Base-by-base conservation (phyloP, 1,284 basidiomycete genomes). In the Schizophyllum amplum region DNA sequence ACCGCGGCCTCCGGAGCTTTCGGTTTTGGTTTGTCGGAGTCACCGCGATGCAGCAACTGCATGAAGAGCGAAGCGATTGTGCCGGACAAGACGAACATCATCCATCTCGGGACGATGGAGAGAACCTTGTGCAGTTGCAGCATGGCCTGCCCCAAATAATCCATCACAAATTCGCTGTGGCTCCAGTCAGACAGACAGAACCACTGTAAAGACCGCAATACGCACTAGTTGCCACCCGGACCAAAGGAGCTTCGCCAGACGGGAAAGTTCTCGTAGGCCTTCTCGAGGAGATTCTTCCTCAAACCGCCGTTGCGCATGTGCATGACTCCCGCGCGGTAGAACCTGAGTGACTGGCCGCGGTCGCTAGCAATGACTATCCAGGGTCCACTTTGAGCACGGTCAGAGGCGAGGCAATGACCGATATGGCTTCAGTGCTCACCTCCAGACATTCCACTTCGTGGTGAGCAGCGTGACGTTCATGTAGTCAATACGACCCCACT, bases 401-500 rank as follows among this genome's bases (percentile, higher is more conserved):
- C 11, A 47, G 15, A 47, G 55, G 20, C 27, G 21, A 63, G 15
- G 17, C 55, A 21, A 50, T 22, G 11, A 11, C 4, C 22, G 48
- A 20, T 21, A 20, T 3, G 20, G 11, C 13, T 3, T 13, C 11
- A 61, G 27, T 51, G 71, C 85, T 60, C 66, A 90, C 90, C 81
- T 79, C 90, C 90, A 92, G 54, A 92, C 69, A 47, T 66, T 75
- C 89, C 89, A 92, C 66, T 87, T 88, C 4, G 88, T 90, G 49
- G 89, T 92, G 61, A 92, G 68, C 55, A 75, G 71, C 2, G 90
- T 92, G 60, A 91, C 90, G 60, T 87, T 84, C 61, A 90, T 71
- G 68, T 92, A 92, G 72, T 92, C 87, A 57, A 92, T 83, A 58
- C 90, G 82, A 53, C 81, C 89, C 79, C 86, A 92, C 55, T 80